These are phyloP conservation scores for Daucus carota DNA, from an alignment of 129 eudicot genomes.

Conservation along the genomic window DNA sequence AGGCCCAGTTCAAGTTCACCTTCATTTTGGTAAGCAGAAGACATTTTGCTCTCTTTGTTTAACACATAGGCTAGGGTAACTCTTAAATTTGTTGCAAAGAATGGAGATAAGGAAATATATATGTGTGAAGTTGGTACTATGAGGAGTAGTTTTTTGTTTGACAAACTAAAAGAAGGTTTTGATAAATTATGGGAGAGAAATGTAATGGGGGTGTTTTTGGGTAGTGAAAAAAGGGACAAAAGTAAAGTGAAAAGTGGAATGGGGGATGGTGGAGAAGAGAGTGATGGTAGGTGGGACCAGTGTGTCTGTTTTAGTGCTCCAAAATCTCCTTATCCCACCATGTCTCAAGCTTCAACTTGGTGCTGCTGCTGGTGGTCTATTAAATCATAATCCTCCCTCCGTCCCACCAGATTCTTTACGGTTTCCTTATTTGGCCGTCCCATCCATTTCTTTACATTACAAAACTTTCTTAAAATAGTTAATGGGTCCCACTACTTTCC, in stretches of 20 bases:
- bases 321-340: constrained; percentile 19
- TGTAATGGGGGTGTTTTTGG: neutral
- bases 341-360: constrained; percentile 17
- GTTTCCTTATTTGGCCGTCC: too few relatives aligned
- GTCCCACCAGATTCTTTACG: too few relatives aligned
- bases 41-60: neutral
- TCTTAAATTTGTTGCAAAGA: constrained; percentile 15
- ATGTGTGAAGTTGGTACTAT: neutral
- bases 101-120: neutral
- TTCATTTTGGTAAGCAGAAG: constrained; percentile 26
- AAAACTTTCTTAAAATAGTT: too few relatives aligned
- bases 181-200: neutral
- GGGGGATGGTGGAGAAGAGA: constrained; percentile 10
- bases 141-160: neutral
- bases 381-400: neutral
- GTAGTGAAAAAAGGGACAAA: constrained; percentile 1
- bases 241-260: neutral
- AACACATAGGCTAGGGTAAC: constrained; percentile 8
- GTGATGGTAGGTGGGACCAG: constrained; percentile 52
- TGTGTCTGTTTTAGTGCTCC: constrained; percentile 67
- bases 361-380: neutral
- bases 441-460: too few relatives aligned
- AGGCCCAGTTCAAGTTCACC: constrained; percentile 71
- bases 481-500: too few relatives aligned
- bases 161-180: neutral